Evolutionary conservation across 1,284 basidiomycete species (phyloP).

Genomic region (Retiboletus flavoniger): DNA sequence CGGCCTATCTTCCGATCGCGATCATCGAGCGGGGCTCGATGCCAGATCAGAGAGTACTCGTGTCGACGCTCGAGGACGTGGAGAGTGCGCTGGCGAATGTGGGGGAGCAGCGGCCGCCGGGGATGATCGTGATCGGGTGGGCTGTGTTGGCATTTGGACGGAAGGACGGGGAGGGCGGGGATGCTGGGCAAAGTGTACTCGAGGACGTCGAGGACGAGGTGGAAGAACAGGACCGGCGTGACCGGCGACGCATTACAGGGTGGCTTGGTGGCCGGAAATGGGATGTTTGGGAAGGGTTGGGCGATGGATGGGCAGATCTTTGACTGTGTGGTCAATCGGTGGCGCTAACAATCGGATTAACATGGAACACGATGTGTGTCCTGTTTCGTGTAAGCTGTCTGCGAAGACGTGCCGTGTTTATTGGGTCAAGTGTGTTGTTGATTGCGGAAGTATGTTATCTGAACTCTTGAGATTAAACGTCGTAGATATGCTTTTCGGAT

Average conservation of each 20-base stretch:
- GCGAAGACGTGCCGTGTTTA: too few species aligned
- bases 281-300: conserved; percentile 60
- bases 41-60: conserved; percentile 86
- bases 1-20: conserved; percentile 79
- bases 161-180: conserved; percentile 48
- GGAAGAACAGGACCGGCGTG: conserved; percentile 40
- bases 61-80: conserved; percentile 76
- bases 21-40: conserved; percentile 92
- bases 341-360: too few species aligned
- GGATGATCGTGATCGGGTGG: conserved; percentile 97
- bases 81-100: conserved; percentile 67
- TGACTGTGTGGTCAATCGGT: conserved; percentile 11
- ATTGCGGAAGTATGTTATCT: too few species aligned
- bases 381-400: too few species aligned
- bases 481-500: too few species aligned
- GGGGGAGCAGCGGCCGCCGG: conserved; percentile 90
- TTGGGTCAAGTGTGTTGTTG: too few species aligned
- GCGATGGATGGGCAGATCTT: conserved; percentile 48
- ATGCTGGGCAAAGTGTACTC: conserved; percentile 43
- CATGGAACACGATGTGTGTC: too few species aligned
- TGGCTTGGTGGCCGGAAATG: conserved; percentile 62
- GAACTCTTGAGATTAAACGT: too few species aligned
- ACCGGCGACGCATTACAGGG: conserved; percentile 48
- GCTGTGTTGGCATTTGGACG: conserved; percentile 61
- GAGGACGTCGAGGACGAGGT: conserved; percentile 38